phyloP scores from a whole-genome alignment of 2,329 filamentous ascomycete species.

The Monilinia fructicola region DNA sequence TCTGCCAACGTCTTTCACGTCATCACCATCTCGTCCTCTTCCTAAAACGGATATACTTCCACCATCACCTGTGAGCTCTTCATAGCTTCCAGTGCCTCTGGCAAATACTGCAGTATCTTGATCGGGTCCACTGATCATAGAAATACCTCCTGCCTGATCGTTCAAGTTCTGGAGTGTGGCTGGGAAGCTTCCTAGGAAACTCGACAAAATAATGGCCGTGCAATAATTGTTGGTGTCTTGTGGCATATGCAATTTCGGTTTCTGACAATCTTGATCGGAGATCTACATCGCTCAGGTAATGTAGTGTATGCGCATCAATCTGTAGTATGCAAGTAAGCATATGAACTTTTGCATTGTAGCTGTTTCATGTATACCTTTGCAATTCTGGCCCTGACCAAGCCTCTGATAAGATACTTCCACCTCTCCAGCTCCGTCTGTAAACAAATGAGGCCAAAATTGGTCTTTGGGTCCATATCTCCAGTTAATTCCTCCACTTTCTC shows the following conservation, averaged over 20 bases:
- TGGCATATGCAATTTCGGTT: constrained; percentile 79
- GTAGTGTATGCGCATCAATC: constrained; percentile 74
- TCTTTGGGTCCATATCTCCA: constrained; percentile 81
- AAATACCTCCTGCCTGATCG: constrained; percentile 84
- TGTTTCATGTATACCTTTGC: constrained; percentile 2
- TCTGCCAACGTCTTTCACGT: constrained; percentile 51
- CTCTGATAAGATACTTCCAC: constrained; percentile 78
- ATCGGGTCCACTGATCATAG: constrained; percentile 90
- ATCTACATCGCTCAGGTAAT: constrained; percentile 62
- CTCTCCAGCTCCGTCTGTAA: constrained; percentile 95
- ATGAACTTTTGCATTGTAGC: constrained; percentile 45
- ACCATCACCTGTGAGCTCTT: constrained; percentile 61
- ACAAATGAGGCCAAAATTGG: constrained; percentile 90
- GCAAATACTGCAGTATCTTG: constrained; percentile 82
- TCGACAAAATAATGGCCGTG: constrained; percentile 81
- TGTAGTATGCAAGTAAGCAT: constrained; percentile 85
- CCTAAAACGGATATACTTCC: constrained; percentile 82
- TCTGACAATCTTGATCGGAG: constrained; percentile 66
- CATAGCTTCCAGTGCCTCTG: constrained; percentile 61
- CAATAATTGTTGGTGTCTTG: constrained; percentile 79
- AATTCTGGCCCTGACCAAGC: constrained; percentile 23
- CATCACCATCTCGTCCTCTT: constrained; percentile 64
- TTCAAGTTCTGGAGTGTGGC: constrained; percentile 77
- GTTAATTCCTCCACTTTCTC: constrained; percentile 74
- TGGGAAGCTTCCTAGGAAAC: constrained; percentile 83